These are phyloP conservation scores for Thinopyrum elongatum DNA, from an alignment of 176 grass and related monocot species.

Conservation along the genomic window DNA sequence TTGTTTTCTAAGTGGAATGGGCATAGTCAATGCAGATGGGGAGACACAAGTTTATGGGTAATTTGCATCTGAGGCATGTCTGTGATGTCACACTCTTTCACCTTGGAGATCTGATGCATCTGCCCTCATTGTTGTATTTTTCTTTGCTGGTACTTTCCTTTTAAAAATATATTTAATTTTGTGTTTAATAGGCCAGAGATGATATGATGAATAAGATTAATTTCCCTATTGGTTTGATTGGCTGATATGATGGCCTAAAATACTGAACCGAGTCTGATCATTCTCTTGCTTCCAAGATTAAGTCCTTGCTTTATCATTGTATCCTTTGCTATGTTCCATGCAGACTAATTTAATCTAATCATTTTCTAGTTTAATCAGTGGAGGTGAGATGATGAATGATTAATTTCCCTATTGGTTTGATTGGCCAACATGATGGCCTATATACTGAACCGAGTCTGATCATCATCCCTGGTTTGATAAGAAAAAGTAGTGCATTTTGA, in stretches of 20 bases:
- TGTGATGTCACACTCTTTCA: slow-evolving; percentile 49
- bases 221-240: slow-evolving; percentile 63
- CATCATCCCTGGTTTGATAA: neutral
- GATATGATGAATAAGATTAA: neutral
- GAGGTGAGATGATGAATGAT: neutral
- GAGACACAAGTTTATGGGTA: slow-evolving; percentile 46
- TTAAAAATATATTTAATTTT: neutral
- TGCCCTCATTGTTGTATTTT: neutral
- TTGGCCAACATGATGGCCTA: neutral
- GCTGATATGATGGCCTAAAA: slow-evolving; percentile 37
- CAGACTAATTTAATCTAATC: neutral
- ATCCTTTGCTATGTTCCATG: neutral
- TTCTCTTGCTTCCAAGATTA: neutral
- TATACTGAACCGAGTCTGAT: neutral
- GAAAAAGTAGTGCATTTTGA: neutral
- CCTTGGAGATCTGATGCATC: slow-evolving; percentile 28
- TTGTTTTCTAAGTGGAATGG: too few species aligned
- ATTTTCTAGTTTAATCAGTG: neutral
- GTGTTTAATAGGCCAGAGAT: neutral
- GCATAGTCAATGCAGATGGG: slow-evolving; percentile 22
- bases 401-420: neutral
- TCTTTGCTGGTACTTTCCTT: neutral
- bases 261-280: slow-evolving; percentile 50
- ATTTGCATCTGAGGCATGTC: slow-evolving; percentile 50
- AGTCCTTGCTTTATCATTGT: neutral